A percentile compares a stretch with the other conserved stretches of the same genome.
These are phyloP conservation scores for Hymenoscyphus repandus DNA, from an alignment of 2,329 filamentous ascomycete species.

Conservation along the genomic window DNA sequence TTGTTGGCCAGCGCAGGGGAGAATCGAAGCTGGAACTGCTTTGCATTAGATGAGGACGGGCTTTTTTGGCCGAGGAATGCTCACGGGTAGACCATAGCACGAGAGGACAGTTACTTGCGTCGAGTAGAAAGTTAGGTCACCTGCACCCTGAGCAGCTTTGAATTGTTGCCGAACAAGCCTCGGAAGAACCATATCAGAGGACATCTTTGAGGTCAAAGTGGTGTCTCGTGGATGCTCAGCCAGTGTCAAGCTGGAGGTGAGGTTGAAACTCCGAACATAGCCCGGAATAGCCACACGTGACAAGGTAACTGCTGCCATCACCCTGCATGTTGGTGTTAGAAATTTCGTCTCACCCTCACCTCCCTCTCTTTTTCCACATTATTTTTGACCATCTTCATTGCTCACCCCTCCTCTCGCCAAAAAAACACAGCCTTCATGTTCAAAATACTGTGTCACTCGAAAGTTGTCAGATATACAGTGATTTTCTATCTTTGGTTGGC, in stretches of 20 bases:
- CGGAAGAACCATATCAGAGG: conserved; percentile 20
- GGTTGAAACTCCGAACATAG: background rate
- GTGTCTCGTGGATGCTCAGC: background rate
- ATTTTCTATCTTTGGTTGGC: too few species aligned
- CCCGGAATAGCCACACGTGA: too few species aligned
- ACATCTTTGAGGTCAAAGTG: conserved; percentile 10
- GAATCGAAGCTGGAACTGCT: conserved; percentile 67
- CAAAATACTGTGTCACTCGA: too few species aligned
- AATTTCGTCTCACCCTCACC: too few species aligned
- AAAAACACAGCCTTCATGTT: too few species aligned
- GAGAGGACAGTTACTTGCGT: conserved; percentile 28
- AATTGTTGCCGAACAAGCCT: conserved; percentile 26
- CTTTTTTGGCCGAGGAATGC: background rate
- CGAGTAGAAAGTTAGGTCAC: conserved; percentile 26
- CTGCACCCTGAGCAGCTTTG: conserved; percentile 23
- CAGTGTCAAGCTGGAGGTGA: background rate
- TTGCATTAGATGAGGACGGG: background rate
- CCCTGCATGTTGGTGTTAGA: too few species aligned
- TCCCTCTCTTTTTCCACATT: too few species aligned
- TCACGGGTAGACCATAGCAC: conserved; percentile 26
- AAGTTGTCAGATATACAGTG: too few species aligned
- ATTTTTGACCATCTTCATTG: too few species aligned
- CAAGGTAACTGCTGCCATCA: too few species aligned
- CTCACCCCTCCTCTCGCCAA: too few species aligned
- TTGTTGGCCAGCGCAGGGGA: conserved; percentile 65